A percentile compares a stretch with the other conserved stretches of the same genome.
Conservation (phyloP, 176 grass and related monocot genomes). For the Lolium perenne region DNA sequence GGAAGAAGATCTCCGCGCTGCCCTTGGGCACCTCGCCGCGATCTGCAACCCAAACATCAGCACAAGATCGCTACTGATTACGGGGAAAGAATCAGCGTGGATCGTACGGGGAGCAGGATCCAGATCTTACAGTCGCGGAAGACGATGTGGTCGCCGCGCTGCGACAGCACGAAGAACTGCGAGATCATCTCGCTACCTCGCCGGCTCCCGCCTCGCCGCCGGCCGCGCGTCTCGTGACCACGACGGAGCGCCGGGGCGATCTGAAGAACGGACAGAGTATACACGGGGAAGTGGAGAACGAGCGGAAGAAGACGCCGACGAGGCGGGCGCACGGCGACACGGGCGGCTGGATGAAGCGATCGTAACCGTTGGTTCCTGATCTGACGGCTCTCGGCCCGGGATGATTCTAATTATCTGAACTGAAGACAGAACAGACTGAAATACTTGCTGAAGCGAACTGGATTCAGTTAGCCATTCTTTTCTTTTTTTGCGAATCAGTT, state of each 20-base stretch:
- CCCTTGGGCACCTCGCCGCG: conserved; percentile 96
- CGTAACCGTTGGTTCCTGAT: not conserved
- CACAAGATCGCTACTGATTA: not conserved
- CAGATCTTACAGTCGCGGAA: conserved; percentile 91
- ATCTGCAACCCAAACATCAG: conserved; percentile 57
- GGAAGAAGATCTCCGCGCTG: conserved; percentile 99
- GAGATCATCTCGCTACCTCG: conserved; percentile 66
- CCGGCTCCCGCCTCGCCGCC: not conserved
- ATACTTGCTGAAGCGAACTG: not conserved
- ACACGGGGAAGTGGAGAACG: conserved; percentile 16
- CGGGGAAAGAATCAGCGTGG: not conserved
- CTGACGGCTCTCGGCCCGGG: not conserved
- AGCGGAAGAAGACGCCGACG: conserved; percentile 20
- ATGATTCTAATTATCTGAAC: not conserved
- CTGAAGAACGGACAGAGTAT: conserved; percentile 16
- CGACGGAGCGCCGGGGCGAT: conserved; percentile 1
- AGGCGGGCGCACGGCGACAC: not conserved
- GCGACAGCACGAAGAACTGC: conserved; percentile 98
- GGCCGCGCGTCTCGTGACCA: not conserved
- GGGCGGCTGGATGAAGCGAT: not conserved
- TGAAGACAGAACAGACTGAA: not conserved
- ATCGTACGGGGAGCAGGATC: conserved; percentile 43
- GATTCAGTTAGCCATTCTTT: not conserved
- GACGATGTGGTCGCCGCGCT: conserved; percentile 99
- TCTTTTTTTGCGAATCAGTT: no score